Evolutionary conservation across 306 rosid species (phyloP).

Genomic region (Cicer judaicum): DNA sequence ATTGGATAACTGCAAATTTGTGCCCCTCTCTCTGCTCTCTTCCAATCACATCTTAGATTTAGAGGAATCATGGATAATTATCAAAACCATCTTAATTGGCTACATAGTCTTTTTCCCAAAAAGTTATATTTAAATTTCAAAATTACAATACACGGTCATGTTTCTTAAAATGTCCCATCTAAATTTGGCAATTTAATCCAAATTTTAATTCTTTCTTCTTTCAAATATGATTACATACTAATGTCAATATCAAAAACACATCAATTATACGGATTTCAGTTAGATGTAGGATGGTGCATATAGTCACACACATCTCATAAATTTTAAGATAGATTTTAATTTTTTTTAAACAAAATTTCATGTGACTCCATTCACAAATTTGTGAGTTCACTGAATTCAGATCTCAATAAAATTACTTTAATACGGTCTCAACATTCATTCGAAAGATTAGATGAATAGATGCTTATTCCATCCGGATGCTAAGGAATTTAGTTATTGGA

Average conservation of each 20-base stretch:
- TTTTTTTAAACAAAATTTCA: too few relatives aligned
- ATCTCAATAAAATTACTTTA: too few relatives aligned
- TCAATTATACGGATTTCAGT: too few relatives aligned
- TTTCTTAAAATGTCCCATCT: slow-evolving; percentile 13
- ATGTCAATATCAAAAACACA: too few relatives aligned
- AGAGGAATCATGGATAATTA: not conserved
- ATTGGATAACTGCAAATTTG: not conserved
- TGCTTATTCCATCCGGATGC: too few relatives aligned
- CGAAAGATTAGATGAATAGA: too few relatives aligned
- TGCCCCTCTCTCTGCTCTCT: not conserved
- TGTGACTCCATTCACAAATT: too few relatives aligned
- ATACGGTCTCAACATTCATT: too few relatives aligned
- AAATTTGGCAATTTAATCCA: not conserved
- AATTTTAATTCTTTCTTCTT: not conserved
- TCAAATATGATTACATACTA: not conserved
- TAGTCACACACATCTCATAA: too few relatives aligned
- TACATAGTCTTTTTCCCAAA: not conserved
- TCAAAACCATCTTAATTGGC: not conserved
- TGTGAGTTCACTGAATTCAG: too few relatives aligned
- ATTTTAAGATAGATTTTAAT: too few relatives aligned
- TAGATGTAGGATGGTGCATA: too few relatives aligned
- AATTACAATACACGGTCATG: not conserved
- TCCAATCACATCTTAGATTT: slow-evolving; percentile 5
- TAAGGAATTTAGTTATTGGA: not conserved
- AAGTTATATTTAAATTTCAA: not conserved